Evolutionary conservation across 2,329 filamentous ascomycete genomes (phyloP).

Genomic region (Fusarium palustre): DNA sequence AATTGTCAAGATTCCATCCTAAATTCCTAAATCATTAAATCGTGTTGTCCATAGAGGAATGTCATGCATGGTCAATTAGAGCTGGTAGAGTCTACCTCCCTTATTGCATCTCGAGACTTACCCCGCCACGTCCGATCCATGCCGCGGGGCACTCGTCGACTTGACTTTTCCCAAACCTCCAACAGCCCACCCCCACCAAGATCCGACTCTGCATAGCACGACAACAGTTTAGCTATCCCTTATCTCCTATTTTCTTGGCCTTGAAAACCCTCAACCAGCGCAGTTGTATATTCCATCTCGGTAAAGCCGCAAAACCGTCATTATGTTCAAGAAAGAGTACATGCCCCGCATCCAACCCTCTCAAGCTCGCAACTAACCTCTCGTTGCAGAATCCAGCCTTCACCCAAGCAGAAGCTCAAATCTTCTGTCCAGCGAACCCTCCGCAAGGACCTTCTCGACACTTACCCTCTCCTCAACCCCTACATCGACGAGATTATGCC

Average conservation of each 20-base stretch:
- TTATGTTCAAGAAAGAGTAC: constrained; percentile 96
- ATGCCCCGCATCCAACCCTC: constrained; percentile 45
- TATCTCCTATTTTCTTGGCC: background rate
- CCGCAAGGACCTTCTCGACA: constrained; percentile 82
- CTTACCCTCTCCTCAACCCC: constrained; percentile 86
- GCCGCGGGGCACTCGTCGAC: constrained; percentile 43
- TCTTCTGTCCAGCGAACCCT: constrained; percentile 92
- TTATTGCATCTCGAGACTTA: constrained; percentile 49
- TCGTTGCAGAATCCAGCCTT: constrained; percentile 71
- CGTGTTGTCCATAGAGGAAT: background rate
- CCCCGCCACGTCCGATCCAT: constrained; percentile 43
- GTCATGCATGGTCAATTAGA: background rate
- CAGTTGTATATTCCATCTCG: background rate
- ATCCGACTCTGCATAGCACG: constrained; percentile 17
- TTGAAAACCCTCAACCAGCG: background rate
- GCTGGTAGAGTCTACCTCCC: constrained; percentile 11
- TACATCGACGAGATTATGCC: constrained; percentile 95
- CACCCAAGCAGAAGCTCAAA: constrained; percentile 95
- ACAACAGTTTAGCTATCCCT: background rate
- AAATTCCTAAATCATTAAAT: background rate
- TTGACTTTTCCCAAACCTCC: constrained; percentile 44
- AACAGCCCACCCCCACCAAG: constrained; percentile 42
- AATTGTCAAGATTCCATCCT: background rate
- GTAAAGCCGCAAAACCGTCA: constrained; percentile 49
- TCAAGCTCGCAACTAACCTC: constrained; percentile 34